Base-by-base conservation (phyloP, 768 basidiomycete species). In the Boletus pseudopeckii region DNA sequence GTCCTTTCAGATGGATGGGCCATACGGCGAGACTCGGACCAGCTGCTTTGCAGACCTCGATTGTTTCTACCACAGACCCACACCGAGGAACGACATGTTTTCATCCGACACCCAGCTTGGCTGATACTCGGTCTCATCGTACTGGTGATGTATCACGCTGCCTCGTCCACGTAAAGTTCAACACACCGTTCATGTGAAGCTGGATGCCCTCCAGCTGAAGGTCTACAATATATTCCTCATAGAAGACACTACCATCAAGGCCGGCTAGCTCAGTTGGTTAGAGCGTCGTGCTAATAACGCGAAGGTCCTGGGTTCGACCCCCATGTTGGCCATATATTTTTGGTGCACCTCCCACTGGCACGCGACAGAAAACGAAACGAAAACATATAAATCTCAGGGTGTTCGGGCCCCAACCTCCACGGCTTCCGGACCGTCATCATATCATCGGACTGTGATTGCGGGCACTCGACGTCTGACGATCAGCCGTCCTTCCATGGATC, bases 211-310 rank as follows among this genome's bases (percentile, higher is more conserved):
- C 34, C 7, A 8, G 2, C 15, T 36, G 34, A 28, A 28, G 28
- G 1, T 9, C 28, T 9, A 28, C 3, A 1, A 26, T 2, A 28
- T 28, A 9, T 9, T 28, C 2, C 8, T 28, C 28, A 9, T 28
- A 28, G 8, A 8, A 9, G 28, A 28, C 1, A 2, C 28, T 9
- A 28, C 8, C 1, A 0, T 9, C 10, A 8, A 8, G 86, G 86
- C 86, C 85, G 86, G 81, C 84, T 89, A 88, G 87, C 88, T 90
- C 87, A 90, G 88, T 76, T 88, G 88, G 87, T 89, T 88, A 88
- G 87, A 88, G 87, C 86, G 86, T 88, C 82, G 86, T 86, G 83
- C 86, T 88, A 88, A 64, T 71, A 69, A 28, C 38, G 59, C 52
- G 59, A 60, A 58, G 59, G 48, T 60, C 57, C 52, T 54, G 56